Percentiles rank a stretch among this genome's conserved stretches.
Conservation (phyloP, 75 land plant species). For the Sequoiadendron giganteum region DNA sequence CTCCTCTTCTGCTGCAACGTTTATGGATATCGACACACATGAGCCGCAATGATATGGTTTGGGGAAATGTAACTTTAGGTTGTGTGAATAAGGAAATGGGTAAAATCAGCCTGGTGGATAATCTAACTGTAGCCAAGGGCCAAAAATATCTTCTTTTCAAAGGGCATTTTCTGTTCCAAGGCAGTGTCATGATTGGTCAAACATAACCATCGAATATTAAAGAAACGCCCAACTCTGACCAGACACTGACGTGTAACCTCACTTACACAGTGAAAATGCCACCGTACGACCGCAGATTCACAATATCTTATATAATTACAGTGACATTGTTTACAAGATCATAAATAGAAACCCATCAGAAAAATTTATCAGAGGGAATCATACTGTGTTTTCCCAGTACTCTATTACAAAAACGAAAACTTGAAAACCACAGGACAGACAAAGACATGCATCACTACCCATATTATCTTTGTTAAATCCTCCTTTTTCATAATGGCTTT, state of each 20-base stretch:
- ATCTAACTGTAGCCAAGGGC: not conserved
- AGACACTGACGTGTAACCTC: not conserved
- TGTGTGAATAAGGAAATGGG: not conserved
- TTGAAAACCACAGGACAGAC: too few relatives aligned
- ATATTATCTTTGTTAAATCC: too few relatives aligned
- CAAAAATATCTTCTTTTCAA: not conserved
- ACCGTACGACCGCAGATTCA: not conserved
- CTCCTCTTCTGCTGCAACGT: not conserved
- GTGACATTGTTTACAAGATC: not conserved
- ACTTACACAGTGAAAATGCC: not conserved
- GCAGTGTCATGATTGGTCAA: conserved; percentile 1
- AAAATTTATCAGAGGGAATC: too few relatives aligned
- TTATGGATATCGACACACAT: not conserved
- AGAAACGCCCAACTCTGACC: not conserved
- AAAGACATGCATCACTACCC: too few relatives aligned
- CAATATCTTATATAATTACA: not conserved
- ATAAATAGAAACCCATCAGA: not conserved
- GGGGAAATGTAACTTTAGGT: not conserved
- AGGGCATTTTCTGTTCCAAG: not conserved
- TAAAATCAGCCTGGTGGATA: not conserved
- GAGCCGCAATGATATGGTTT: not conserved
- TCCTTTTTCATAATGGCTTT: too few relatives aligned
- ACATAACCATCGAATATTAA: not conserved
- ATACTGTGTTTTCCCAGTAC: too few relatives aligned
- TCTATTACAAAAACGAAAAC: too few relatives aligned